phyloP scores from a whole-genome alignment of 208 protist genomes.

The Blechomonas ayalai region DNA sequence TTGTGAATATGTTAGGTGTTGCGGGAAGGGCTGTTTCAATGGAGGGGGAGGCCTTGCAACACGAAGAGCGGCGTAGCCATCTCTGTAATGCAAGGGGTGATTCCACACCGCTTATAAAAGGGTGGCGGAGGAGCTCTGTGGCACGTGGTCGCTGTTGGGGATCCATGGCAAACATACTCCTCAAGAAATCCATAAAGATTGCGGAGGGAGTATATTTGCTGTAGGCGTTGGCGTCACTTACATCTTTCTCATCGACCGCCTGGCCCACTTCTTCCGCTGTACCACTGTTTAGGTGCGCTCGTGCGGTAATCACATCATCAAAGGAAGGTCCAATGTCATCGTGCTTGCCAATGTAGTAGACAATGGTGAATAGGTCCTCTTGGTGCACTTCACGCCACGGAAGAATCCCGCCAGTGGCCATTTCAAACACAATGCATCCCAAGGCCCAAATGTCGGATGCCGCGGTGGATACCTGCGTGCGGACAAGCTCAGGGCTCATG shows the following conservation, averaged over 20 bases:
- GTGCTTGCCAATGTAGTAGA: conserved; percentile 60
- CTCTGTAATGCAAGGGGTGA: conserved; percentile 10
- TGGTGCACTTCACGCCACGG: conserved; percentile 57
- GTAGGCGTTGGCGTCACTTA: background rate
- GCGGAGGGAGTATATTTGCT: conserved; percentile 18
- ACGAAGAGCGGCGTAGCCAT: conserved; percentile 20
- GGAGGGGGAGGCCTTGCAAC: no score
- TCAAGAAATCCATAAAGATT: conserved; percentile 53
- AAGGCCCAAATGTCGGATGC: conserved; percentile 86
- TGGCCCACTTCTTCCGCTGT: conserved; percentile 7
- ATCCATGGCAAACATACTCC: conserved; percentile 39
- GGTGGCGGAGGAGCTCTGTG: conserved; percentile 61
- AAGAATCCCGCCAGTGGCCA: conserved; percentile 76
- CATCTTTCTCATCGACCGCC: background rate
- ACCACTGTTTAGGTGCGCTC: conserved; percentile 6
- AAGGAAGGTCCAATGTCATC: conserved; percentile 18
- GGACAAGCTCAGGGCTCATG: conserved; percentile 82
- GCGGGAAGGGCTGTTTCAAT: no score
- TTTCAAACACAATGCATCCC: conserved; percentile 86
- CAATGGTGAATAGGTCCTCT: conserved; percentile 25
- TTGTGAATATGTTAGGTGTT: no score
- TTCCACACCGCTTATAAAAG: conserved; percentile 48
- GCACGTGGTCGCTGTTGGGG: conserved; percentile 34
- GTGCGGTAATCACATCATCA: conserved; percentile 19
- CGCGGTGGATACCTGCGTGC: conserved; percentile 39